Evolutionary conservation across 805 yeast genomes (phyloP).

Genomic region (Zygosaccharomyces lentus): DNA sequence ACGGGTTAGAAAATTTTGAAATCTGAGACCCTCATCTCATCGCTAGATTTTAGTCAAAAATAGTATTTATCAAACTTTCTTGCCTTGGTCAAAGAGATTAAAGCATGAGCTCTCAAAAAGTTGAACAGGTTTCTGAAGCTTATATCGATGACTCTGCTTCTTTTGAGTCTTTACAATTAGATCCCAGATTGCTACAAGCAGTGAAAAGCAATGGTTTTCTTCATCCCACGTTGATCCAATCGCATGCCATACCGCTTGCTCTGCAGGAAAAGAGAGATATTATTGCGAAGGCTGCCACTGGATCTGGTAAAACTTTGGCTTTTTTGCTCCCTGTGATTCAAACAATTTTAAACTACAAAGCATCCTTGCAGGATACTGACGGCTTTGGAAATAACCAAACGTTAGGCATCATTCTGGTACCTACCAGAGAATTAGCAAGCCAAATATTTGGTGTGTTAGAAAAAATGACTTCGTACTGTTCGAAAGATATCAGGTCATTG

Average conservation of each 20-base stretch:
- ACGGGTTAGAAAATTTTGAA: slow-evolving; percentile 11
- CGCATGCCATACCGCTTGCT: slow-evolving; percentile 89
- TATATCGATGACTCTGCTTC: slow-evolving; percentile 65
- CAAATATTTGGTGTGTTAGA: slow-evolving; percentile 75
- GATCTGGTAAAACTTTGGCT: slow-evolving; percentile 94
- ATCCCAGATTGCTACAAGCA: slow-evolving; percentile 80
- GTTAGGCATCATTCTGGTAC: slow-evolving; percentile 74
- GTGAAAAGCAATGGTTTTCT: slow-evolving; percentile 72
- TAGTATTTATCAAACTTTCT: not conserved
- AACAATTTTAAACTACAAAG: slow-evolving; percentile 50
- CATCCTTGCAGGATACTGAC: slow-evolving; percentile 19
- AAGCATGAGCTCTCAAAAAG: slow-evolving; percentile 26
- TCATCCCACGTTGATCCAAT: slow-evolving; percentile 86
- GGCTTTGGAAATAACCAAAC: slow-evolving; percentile 28
- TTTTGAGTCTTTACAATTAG: slow-evolving; percentile 76
- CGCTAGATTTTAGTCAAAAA: slow-evolving; percentile 14
- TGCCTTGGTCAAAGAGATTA: not conserved
- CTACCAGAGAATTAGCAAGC: slow-evolving; percentile 85
- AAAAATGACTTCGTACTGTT: slow-evolving; percentile 65
- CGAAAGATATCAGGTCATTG: slow-evolving; percentile 55
- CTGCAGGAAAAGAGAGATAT: slow-evolving; percentile 86
- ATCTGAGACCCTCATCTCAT: slow-evolving; percentile 29
- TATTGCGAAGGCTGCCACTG: slow-evolving; percentile 91
- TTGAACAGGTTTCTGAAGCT: slow-evolving; percentile 52
- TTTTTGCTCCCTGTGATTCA: slow-evolving; percentile 85